Conservation (phyloP, 495 filamentous ascomycete genomes). For the Penicillium bovifimosum region DNA sequence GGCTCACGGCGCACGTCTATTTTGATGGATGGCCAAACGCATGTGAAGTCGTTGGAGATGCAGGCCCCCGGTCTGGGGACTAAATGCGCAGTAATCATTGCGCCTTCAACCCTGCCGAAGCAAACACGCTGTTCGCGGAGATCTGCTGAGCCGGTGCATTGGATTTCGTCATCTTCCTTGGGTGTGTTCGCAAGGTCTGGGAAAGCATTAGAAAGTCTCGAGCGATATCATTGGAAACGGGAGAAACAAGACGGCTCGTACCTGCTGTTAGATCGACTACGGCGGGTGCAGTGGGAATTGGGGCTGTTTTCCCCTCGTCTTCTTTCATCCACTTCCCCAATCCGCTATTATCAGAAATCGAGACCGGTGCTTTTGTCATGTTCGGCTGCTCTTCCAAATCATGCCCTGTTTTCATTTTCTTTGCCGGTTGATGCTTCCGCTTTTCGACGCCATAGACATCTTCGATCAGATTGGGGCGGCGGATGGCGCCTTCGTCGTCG, state of each 20-base stretch:
- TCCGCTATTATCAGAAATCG: constrained; percentile 45
- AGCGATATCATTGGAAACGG: neutral
- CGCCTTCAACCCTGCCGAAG: constrained; percentile 71
- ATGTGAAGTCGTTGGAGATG: constrained; percentile 31
- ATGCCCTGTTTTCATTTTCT: constrained; percentile 54
- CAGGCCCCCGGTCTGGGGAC: constrained; percentile 60
- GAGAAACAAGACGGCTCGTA: constrained; percentile 14
- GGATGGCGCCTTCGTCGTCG: constrained; percentile 18
- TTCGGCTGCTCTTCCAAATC: constrained; percentile 36
- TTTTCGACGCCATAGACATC: constrained; percentile 65
- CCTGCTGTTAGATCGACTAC: constrained; percentile 65
- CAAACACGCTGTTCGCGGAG: constrained; percentile 64
- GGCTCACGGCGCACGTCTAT: constrained; percentile 54
- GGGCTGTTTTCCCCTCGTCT: constrained; percentile 30
- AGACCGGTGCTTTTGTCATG: constrained; percentile 35
- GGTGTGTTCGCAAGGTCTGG: constrained; percentile 18
- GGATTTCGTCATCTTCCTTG: constrained; percentile 40
- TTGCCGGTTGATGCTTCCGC: constrained; percentile 56
- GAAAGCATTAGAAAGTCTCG: neutral
- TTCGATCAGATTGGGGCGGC: constrained; percentile 51
- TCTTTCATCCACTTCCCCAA: constrained; percentile 63
- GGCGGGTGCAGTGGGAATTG: constrained; percentile 16
- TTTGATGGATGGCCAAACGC: constrained; percentile 68
- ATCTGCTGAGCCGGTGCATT: constrained; percentile 40
- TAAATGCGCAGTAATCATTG: constrained; percentile 58